These are phyloP conservation scores for Fusarium udum DNA, from an alignment of 2,329 filamentous ascomycete genomes.

Conservation along the genomic window DNA sequence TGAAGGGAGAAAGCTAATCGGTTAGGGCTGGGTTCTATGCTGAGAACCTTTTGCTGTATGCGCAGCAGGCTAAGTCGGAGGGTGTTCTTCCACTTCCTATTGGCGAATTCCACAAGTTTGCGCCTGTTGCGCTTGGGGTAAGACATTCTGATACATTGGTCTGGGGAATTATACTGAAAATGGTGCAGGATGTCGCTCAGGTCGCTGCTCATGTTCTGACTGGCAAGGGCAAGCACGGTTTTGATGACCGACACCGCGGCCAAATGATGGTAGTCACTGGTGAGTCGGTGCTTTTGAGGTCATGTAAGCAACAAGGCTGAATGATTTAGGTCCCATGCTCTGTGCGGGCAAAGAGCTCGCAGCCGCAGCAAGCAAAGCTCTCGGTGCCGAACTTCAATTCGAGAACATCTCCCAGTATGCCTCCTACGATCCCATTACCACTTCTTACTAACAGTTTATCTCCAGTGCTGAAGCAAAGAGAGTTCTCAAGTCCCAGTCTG, in stretches of 20 bases:
- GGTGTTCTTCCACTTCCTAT: conserved; percentile 1
- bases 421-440: fast-evolving
- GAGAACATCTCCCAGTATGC: conserved; percentile 36
- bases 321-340: conserved; percentile 54
- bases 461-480: conserved; percentile 5
- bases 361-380: conserved; percentile 53
- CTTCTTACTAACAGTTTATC: background rate
- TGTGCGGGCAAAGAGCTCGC: conserved; percentile 58
- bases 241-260: conserved; percentile 5
- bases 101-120: conserved; percentile 18
- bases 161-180: background rate
- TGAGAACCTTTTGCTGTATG: conserved; percentile 8
- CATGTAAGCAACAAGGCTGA: fast-evolving
- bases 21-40: conserved; percentile 15
- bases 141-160: fast-evolving
- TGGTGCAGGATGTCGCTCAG: conserved; percentile 1
- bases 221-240: conserved; percentile 19
- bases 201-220: conserved; percentile 18
- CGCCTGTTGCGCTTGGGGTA: conserved; percentile 17
- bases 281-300: background rate
- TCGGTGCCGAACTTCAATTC: conserved; percentile 49
- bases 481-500: conserved; percentile 7
- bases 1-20: background rate
- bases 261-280: conserved; percentile 23
- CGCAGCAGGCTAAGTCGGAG: conserved; percentile 11